Conservation (phyloP, 352 stramenopile species). For the Globisporangium cystogenes region DNA sequence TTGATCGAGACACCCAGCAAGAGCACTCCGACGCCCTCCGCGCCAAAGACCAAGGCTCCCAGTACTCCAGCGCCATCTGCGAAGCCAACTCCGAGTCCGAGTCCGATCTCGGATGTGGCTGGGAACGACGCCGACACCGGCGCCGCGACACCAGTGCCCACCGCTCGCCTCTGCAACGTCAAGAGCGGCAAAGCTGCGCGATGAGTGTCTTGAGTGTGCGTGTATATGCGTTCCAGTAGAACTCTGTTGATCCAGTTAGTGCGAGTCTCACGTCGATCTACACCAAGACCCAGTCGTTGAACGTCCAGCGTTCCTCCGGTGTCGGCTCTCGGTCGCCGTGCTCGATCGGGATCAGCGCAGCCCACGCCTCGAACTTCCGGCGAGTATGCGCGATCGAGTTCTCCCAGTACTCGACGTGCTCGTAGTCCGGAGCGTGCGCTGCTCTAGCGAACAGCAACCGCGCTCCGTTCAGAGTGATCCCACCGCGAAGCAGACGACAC, state of each 20-base stretch:
- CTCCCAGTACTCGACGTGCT: neutral
- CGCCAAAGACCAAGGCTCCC: no score
- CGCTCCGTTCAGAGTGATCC: conserved; percentile 8
- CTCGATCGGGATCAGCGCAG: neutral
- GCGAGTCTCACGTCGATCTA: neutral
- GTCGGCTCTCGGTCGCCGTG: neutral
- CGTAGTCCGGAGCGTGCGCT: neutral
- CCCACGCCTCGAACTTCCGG: neutral
- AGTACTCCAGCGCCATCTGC: neutral
- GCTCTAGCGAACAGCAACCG: conserved; percentile 17
- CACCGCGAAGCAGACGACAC: conserved; percentile 14
- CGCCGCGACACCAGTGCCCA: neutral
- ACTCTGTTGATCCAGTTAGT: neutral
- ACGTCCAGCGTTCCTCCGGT: neutral
- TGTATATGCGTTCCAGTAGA: neutral
- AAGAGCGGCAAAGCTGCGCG: neutral
- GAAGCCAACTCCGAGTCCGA: neutral
- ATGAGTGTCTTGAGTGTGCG: neutral
- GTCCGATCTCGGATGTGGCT: neutral
- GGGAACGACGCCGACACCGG: neutral
- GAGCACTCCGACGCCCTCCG: neutral
- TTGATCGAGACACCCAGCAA: neutral
- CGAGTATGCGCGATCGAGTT: neutral
- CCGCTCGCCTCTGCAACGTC: neutral
- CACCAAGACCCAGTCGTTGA: neutral